These are phyloP conservation scores for Oenanthe javanica DNA, from an alignment of 140 eudicot genomes.

Conservation along the genomic window DNA sequence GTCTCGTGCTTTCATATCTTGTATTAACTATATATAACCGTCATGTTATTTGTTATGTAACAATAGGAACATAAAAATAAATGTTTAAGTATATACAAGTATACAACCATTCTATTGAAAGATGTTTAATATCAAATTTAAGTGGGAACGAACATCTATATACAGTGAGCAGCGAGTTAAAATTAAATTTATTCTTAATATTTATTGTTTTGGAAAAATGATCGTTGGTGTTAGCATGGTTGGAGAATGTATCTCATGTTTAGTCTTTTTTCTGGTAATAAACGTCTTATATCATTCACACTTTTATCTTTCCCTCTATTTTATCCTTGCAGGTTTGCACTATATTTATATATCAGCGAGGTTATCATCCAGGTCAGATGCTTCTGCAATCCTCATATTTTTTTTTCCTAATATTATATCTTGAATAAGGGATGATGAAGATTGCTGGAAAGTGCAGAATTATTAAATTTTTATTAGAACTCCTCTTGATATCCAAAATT, in stretches of 20 bases:
- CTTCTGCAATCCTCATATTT: slow-evolving; percentile 9
- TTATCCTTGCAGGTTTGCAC: slow-evolving; percentile 46
- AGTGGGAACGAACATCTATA: neutral
- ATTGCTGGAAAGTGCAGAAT: neutral
- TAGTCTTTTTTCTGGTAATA: neutral
- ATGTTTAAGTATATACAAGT: neutral
- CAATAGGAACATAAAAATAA: neutral
- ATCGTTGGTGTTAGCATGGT: neutral
- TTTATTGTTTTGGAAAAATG: neutral
- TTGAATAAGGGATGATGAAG: neutral
- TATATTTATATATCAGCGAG: slow-evolving; percentile 55
- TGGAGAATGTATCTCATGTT: neutral
- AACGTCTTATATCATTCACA: neutral
- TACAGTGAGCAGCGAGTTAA: neutral
- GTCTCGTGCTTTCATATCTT: neutral
- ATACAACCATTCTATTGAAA: neutral
- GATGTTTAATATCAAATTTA: neutral
- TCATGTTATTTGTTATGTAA: neutral
- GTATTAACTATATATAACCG: neutral
- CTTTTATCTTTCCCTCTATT: neutral
- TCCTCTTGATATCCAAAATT: neutral
- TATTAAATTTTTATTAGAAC: neutral
- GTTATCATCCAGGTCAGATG: slow-evolving; percentile 62
- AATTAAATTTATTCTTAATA: neutral
- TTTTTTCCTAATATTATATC: neutral